phyloP scores from a whole-genome alignment of 2,329 filamentous ascomycete genomes.

The Alternaria sp. region DNA sequence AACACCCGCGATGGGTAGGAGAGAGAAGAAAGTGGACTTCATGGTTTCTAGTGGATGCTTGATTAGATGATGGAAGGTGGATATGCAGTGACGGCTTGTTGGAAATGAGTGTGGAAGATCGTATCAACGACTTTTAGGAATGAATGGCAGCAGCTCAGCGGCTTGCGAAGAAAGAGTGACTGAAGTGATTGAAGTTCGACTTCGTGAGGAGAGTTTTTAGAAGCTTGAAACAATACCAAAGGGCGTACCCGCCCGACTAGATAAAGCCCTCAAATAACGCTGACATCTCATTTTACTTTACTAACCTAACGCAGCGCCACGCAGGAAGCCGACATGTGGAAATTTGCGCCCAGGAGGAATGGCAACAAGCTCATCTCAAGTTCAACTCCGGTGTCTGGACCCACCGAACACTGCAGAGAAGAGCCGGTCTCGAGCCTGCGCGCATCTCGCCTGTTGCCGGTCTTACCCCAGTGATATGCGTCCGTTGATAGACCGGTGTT shows the following conservation, averaged over 20 bases:
- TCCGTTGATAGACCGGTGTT: slow-evolving; percentile 5
- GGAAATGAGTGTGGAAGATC: slow-evolving; percentile 9
- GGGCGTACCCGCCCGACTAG: slow-evolving; percentile 21
- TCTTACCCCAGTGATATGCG: slow-evolving; percentile 9
- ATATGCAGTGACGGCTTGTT: slow-evolving; percentile 17
- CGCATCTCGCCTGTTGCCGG: slow-evolving; percentile 18
- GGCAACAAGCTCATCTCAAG: slow-evolving; percentile 30
- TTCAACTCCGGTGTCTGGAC: slow-evolving; percentile 8
- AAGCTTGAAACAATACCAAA: slow-evolving; percentile 17
- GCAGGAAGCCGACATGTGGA: slow-evolving; percentile 22
- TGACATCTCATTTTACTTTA: slow-evolving; percentile 27
- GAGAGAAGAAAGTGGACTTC: slow-evolving; percentile 38
- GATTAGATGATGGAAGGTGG: slow-evolving; percentile 2
- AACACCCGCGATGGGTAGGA: slow-evolving; percentile 39
- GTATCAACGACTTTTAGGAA: slow-evolving; percentile 24
- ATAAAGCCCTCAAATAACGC: slow-evolving; percentile 22
- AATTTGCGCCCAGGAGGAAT: slow-evolving; percentile 26
- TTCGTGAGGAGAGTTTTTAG: slow-evolving; percentile 18
- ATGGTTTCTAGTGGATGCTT: slow-evolving; percentile 24
- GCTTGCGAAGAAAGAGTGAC: slow-evolving; percentile 36
- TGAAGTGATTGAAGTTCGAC: slow-evolving; percentile 8
- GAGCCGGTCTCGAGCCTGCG: background rate
- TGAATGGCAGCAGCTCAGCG: slow-evolving; percentile 41
- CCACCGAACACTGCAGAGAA: background rate
- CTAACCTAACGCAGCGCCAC: slow-evolving; percentile 21